Evolutionary conservation across 495 filamentous ascomycete species (phyloP).

Genomic region (Aspergillus egyptiacus): DNA sequence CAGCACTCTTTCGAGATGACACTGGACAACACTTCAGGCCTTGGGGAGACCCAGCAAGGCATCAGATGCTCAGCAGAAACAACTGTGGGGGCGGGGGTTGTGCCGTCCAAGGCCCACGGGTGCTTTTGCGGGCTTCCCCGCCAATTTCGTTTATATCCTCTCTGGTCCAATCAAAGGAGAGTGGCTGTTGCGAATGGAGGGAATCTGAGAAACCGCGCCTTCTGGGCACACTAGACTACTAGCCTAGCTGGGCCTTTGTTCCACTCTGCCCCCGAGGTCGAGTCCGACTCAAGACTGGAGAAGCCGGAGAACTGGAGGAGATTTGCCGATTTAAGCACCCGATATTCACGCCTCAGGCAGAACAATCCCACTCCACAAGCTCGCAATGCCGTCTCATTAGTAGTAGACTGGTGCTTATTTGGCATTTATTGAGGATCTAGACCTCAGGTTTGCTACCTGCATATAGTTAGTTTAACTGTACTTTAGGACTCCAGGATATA

Average conservation of each 20-base stretch:
- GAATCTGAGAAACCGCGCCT: not conserved
- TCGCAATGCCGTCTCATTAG: no score
- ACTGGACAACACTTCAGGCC: not conserved
- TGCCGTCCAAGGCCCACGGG: not conserved
- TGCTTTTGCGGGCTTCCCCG: conserved; percentile 18
- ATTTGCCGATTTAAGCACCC: conserved; percentile 2
- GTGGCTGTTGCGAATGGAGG: not conserved
- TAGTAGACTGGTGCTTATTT: no score
- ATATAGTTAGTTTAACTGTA: no score
- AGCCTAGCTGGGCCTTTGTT: not conserved
- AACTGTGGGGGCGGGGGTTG: not conserved
- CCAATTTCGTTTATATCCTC: not conserved
- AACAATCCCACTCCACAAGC: no score
- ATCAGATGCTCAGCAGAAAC: not conserved
- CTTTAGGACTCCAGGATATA: no score
- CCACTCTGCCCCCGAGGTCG: not conserved
- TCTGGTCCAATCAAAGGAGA: not conserved
- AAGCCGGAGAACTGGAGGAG: not conserved
- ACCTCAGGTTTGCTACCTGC: no score
- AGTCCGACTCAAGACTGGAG: not conserved
- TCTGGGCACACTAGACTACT: not conserved
- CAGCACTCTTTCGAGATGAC: not conserved
- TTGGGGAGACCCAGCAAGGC: not conserved
- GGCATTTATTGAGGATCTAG: no score
- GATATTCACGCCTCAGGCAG: not conserved